Evolutionary conservation across 495 filamentous ascomycete species (phyloP).

Genomic region (Aspergillus kassunensis): DNA sequence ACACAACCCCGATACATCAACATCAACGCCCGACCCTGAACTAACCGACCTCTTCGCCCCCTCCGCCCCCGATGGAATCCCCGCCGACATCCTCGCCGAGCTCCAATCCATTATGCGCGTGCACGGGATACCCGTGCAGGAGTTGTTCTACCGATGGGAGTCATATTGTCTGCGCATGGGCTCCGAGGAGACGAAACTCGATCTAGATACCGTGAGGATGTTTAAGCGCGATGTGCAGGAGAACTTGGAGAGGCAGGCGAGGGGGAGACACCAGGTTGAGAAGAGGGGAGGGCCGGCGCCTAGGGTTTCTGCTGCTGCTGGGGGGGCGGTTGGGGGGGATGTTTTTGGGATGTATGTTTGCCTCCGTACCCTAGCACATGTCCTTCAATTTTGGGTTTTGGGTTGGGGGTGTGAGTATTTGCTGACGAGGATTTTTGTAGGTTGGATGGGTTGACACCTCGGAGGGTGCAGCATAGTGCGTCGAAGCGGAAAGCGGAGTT

Average conservation of each 20-base stretch:
- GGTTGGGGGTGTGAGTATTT: neutral
- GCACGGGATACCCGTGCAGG: constrained; percentile 69
- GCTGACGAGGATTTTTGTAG: constrained; percentile 33
- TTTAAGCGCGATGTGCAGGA: constrained; percentile 89
- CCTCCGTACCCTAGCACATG: too few species aligned
- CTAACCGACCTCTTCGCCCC: constrained; percentile 65
- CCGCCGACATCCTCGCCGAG: constrained; percentile 70
- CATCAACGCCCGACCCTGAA: too few species aligned
- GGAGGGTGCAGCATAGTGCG: constrained; percentile 40
- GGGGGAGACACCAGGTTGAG: constrained; percentile 55
- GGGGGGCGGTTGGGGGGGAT: too few species aligned
- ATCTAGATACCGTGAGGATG: constrained; percentile 60
- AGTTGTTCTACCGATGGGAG: constrained; percentile 97
- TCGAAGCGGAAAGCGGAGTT: constrained; percentile 62
- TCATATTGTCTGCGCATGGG: constrained; percentile 93
- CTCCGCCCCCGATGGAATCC: constrained; percentile 51
- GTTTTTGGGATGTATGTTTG: constrained; percentile 77
- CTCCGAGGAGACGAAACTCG: constrained; percentile 64
- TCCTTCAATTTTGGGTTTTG: neutral
- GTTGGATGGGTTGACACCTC: constrained; percentile 74
- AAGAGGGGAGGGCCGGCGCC: constrained; percentile 46
- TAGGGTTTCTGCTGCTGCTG: constrained; percentile 35
- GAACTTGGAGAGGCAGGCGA: constrained; percentile 65
- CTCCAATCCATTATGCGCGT: constrained; percentile 79
- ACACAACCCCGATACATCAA: too few species aligned